phyloP scores from a whole-genome alignment of 2,329 filamentous ascomycete species.

The Juglanconis sp. region DNA sequence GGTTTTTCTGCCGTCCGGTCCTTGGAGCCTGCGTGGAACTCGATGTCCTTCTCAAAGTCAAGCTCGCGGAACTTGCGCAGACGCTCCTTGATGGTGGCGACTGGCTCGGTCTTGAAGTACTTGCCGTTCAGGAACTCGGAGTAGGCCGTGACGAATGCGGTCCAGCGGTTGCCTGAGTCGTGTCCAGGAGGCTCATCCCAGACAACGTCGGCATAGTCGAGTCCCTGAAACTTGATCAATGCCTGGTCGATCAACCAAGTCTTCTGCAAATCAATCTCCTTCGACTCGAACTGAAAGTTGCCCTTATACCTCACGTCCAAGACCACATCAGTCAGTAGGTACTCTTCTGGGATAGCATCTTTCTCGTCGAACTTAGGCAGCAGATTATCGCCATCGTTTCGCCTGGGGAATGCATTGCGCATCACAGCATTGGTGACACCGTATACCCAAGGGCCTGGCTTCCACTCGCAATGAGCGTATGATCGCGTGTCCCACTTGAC shows the following conservation, averaged over 20 bases:
- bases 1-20: conserved; percentile 56
- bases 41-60: conserved; percentile 55
- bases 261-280: conserved; percentile 67
- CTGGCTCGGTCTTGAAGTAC: conserved; percentile 60
- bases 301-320: conserved; percentile 68
- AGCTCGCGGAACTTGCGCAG: conserved; percentile 63
- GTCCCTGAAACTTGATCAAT: conserved; percentile 86
- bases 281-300: conserved; percentile 48
- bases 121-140: conserved; percentile 79
- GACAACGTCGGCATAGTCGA: conserved; percentile 85
- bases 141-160: conserved; percentile 79
- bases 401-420: conserved; percentile 74
- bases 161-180: conserved; percentile 65
- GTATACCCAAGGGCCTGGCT: conserved; percentile 85
- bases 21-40: conserved; percentile 50
- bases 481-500: conserved; percentile 82
- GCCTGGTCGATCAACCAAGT: conserved; percentile 71
- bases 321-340: conserved; percentile 81
- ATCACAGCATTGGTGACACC: conserved; percentile 62
- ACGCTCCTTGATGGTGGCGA: conserved; percentile 61
- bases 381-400: conserved; percentile 55
- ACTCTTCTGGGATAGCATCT: conserved; percentile 86
- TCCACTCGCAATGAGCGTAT: conserved; percentile 81
- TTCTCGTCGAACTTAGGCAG: conserved; percentile 67
- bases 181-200: conserved; percentile 79